Percentiles rank a stretch among this genome's conserved stretches.
Evolutionary conservation across 1,284 basidiomycete genomes (phyloP).

Genomic region (Gomphus bonarii): DNA sequence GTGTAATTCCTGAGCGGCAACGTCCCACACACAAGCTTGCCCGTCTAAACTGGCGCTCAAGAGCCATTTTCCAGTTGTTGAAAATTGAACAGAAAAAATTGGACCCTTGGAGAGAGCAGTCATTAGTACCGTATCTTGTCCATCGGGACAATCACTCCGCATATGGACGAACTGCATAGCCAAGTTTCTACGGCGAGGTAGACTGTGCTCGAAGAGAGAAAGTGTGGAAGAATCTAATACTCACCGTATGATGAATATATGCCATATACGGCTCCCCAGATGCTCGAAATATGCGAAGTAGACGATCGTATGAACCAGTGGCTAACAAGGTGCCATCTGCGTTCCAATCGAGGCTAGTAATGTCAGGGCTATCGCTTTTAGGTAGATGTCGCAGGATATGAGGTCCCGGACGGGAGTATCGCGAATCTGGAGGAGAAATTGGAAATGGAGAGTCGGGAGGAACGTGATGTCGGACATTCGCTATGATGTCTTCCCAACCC

Average conservation of each 20-base stretch:
- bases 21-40: constrained; percentile 68
- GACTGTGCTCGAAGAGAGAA: constrained; percentile 4
- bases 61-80: constrained; percentile 56
- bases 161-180: background rate
- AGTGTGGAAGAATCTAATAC: constrained; percentile 12
- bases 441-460: constrained; percentile 19
- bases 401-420: constrained; percentile 23
- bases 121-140: constrained; percentile 12
- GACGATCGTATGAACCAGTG: constrained; percentile 63
- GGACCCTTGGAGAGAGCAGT: constrained; percentile 43
- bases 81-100: constrained; percentile 67
- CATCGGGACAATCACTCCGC: background rate
- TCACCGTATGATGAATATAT: constrained; percentile 53
- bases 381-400: constrained; percentile 40
- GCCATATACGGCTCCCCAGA: constrained; percentile 50
- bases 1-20: constrained; percentile 48
- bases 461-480: constrained; percentile 36
- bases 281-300: constrained; percentile 51
- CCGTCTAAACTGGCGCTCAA: constrained; percentile 66
- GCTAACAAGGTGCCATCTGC: constrained; percentile 59
- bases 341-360: constrained; percentile 70
- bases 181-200: background rate
- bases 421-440: constrained; percentile 21
- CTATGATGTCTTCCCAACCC: constrained; percentile 20
- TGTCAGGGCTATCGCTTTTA: constrained; percentile 39